These are phyloP conservation scores for Tricholoma hemisulphureum DNA, from an alignment of 768 basidiomycete species.

Conservation along the genomic window DNA sequence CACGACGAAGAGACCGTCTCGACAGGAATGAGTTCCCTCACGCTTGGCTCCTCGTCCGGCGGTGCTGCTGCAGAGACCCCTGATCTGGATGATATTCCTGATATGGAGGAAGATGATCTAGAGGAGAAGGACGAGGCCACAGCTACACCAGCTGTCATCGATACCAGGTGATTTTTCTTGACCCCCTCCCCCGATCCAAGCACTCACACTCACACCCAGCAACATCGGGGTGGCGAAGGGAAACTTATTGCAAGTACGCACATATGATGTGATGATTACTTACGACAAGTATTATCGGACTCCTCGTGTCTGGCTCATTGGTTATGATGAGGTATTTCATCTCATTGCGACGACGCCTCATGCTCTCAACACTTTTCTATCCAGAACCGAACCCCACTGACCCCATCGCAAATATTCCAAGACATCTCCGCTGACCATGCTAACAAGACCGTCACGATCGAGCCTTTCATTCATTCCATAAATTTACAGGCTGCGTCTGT, in stretches of 20 bases:
- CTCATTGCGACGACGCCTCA: background rate
- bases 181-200: background rate
- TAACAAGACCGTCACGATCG: constrained; percentile 97
- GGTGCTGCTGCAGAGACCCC: constrained; percentile 61
- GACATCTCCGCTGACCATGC: constrained; percentile 98
- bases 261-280: constrained; percentile 99
- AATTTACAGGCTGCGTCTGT: constrained; percentile 88
- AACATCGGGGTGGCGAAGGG: constrained; percentile 65
- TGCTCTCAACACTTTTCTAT: constrained; percentile 6
- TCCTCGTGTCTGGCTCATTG: constrained; percentile 95
- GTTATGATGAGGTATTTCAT: constrained; percentile 84
- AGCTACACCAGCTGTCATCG: constrained; percentile 46
- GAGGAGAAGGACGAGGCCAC: constrained; percentile 89
- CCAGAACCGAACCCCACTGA: constrained; percentile 86
- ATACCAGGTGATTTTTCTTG: constrained; percentile 45
- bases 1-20: constrained; percentile 40
- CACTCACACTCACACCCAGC: constrained; percentile 31
- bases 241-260: constrained; percentile 92
- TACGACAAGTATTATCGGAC: constrained; percentile 99
- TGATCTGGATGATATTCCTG: constrained; percentile 95
- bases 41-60: constrained; percentile 35
- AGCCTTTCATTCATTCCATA: constrained; percentile 92
- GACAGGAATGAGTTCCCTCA: constrained; percentile 44
- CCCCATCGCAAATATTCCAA: constrained; percentile 90
- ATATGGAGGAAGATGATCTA: constrained; percentile 96